phyloP scores from a whole-genome alignment of 2,329 filamentous ascomycete species.

The Aaosphaeria pasadenensis region DNA sequence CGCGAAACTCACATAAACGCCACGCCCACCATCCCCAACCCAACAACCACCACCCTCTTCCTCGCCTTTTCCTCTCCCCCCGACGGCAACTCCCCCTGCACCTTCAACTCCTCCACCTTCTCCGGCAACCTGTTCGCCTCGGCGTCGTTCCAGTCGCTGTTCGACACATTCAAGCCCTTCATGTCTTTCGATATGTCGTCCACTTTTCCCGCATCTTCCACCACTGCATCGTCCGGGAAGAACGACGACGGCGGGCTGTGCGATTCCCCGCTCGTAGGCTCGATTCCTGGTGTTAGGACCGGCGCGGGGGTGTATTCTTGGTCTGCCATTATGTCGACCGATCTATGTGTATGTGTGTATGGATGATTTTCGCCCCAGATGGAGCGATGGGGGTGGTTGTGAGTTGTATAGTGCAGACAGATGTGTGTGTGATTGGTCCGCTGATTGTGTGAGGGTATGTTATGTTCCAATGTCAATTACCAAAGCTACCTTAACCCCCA shows the following conservation, averaged over 20 bases:
- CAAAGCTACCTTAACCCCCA: too few species aligned
- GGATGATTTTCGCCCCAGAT: too few species aligned
- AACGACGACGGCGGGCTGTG: conserved; percentile 26
- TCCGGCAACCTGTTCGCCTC: conserved; percentile 46
- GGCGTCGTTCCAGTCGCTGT: conserved; percentile 45
- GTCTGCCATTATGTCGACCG: too few species aligned
- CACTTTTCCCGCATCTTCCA: too few species aligned
- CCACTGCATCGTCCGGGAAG: conserved; percentile 23
- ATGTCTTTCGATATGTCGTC: background rate
- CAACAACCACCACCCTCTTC: conserved; percentile 77
- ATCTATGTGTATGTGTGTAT: too few species aligned
- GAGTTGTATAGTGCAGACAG: too few species aligned
- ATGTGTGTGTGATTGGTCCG: too few species aligned
- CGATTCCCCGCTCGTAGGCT: conserved; percentile 28
- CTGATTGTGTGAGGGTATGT: too few species aligned
- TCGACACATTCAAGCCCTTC: conserved; percentile 36
- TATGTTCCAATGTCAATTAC: too few species aligned
- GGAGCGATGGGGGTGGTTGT: too few species aligned
- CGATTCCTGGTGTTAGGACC: conserved; percentile 31
- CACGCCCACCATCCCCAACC: conserved; percentile 88
- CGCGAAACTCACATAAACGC: conserved; percentile 70
- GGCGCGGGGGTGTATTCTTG: conserved; percentile 4
- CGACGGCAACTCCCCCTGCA: conserved; percentile 15
- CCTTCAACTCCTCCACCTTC: conserved; percentile 37
- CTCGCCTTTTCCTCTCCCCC: conserved; percentile 31